Evolutionary conservation across 805 yeast species (phyloP).

Genomic region (Yarrowia porcina): DNA sequence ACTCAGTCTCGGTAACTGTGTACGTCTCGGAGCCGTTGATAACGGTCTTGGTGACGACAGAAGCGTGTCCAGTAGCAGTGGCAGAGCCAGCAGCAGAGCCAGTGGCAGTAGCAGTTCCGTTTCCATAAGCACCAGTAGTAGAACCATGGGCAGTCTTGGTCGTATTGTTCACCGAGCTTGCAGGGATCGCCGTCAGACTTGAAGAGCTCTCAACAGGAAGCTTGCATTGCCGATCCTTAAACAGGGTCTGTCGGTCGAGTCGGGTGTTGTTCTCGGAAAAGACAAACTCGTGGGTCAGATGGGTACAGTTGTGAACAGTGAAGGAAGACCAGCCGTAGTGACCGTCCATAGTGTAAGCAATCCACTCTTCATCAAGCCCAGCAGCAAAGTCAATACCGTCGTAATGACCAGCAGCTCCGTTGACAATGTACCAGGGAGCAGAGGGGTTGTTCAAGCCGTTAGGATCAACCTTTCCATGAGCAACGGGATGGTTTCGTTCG

Average conservation of each 20-base stretch:
- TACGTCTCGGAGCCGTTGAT: background rate
- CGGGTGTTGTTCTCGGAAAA: constrained; percentile 33
- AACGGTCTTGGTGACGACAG: background rate
- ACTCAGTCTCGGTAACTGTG: constrained; percentile 10
- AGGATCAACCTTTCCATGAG: constrained; percentile 33
- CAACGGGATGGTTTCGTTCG: constrained; percentile 32
- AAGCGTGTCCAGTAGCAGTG: background rate
- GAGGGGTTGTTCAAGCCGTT: constrained; percentile 35
- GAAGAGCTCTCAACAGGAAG: background rate
- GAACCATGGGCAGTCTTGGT: background rate
- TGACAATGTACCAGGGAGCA: constrained; percentile 37
- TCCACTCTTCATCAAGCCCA: constrained; percentile 15
- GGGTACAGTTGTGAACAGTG: constrained; percentile 37
- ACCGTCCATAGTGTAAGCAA: constrained; percentile 22
- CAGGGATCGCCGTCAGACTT: constrained; percentile 13
- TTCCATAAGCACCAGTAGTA: too few species aligned
- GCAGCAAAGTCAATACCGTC: constrained; percentile 33
- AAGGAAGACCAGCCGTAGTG: constrained; percentile 36
- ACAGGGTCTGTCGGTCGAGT: constrained; percentile 35
- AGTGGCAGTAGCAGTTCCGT: too few species aligned
- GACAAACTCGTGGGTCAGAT: constrained; percentile 36
- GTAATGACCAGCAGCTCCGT: constrained; percentile 38
- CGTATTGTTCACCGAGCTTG: too few species aligned
- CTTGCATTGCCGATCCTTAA: constrained; percentile 29
- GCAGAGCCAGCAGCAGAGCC: too few species aligned